Evolutionary conservation across 2,329 filamentous ascomycete species (phyloP).

Genomic region (Coniosporium tulheliwenetii): DNA sequence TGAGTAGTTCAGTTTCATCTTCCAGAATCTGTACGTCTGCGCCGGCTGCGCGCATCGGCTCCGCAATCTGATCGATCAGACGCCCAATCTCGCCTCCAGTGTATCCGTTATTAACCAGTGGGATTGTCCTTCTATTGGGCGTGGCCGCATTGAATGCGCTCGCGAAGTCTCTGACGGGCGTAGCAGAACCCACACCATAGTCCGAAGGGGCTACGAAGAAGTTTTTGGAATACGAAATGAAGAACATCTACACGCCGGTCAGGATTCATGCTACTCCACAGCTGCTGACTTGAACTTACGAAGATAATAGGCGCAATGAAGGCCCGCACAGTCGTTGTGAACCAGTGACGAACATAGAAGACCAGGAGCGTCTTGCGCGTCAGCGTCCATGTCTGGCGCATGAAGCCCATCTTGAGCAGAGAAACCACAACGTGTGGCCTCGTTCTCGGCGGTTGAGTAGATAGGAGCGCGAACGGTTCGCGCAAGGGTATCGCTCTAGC

Average conservation of each 20-base stretch:
- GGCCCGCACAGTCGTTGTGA: slow-evolving; percentile 38
- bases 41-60: slow-evolving; percentile 39
- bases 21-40: slow-evolving; percentile 40
- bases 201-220: slow-evolving; percentile 64
- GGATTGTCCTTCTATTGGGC: slow-evolving; percentile 50
- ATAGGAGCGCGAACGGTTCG: no score
- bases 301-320: slow-evolving; percentile 42
- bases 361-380: slow-evolving; percentile 41
- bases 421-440: no score
- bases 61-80: slow-evolving; percentile 49
- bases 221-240: slow-evolving; percentile 56
- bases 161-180: slow-evolving; percentile 46
- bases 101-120: slow-evolving; percentile 61
- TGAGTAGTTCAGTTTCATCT: slow-evolving; percentile 41
- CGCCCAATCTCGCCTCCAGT: slow-evolving; percentile 54
- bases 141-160: slow-evolving; percentile 45
- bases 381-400: slow-evolving; percentile 39
- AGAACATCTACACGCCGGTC: slow-evolving; percentile 20
- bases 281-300: slow-evolving; percentile 7
- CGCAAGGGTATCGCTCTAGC: no score
- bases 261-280: neutral
- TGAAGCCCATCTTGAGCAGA: slow-evolving; percentile 17
- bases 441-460: no score
- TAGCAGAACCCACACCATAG: slow-evolving; percentile 54
- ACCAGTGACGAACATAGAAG: slow-evolving; percentile 35